phyloP scores from a whole-genome alignment of 2,329 filamentous ascomycete genomes.

The Chalaropsis thielavioides region DNA sequence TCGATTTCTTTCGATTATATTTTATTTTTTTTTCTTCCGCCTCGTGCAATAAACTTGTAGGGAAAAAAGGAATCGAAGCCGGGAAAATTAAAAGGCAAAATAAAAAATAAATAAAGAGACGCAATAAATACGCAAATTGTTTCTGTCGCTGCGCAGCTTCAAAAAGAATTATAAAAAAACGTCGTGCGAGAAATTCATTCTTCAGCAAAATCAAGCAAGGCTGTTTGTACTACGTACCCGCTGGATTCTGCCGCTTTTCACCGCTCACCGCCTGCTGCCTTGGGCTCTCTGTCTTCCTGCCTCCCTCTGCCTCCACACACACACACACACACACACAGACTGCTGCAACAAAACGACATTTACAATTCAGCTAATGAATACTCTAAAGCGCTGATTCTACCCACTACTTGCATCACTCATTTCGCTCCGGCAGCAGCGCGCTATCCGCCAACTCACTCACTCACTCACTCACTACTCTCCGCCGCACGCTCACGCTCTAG shows the following conservation, averaged over 20 bases:
- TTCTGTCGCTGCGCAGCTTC: too few species aligned
- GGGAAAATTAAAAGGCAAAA: too few species aligned
- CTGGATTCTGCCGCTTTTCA: too few species aligned
- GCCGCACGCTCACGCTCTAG: slow-evolving; percentile 26
- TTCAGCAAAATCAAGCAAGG: too few species aligned
- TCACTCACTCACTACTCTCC: neutral
- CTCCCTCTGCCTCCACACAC: neutral
- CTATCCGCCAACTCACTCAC: neutral
- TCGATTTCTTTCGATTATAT: neutral
- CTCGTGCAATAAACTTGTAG: too few species aligned
- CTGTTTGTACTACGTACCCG: neutral
- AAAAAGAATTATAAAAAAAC: too few species aligned
- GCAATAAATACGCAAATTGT: too few species aligned
- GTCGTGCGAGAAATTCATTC: too few species aligned
- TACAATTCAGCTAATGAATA: neutral
- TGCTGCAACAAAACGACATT: neutral
- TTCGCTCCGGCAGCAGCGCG: neutral
- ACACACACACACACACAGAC: neutral
- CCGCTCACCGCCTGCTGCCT: too few species aligned
- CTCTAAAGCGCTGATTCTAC: neutral
- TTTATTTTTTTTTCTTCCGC: neutral
- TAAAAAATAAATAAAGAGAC: too few species aligned
- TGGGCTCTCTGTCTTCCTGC: too few species aligned
- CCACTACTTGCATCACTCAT: neutral
- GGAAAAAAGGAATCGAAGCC: too few species aligned